These are phyloP conservation scores for Tolypocladium album DNA, from an alignment of 2,329 filamentous ascomycete species.

Conservation along the genomic window DNA sequence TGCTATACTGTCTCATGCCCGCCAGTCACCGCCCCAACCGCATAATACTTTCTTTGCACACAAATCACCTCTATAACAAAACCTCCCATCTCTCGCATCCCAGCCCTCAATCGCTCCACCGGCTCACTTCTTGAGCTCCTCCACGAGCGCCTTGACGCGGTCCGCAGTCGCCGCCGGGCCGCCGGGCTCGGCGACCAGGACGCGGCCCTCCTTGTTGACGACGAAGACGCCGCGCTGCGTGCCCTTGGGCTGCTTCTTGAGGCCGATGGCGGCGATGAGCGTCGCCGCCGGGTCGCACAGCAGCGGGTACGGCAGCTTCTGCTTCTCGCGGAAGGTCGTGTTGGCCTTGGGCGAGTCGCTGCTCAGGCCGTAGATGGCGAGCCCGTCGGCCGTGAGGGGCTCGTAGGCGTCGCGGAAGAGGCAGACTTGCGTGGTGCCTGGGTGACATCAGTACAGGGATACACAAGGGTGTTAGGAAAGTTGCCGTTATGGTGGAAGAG, in stretches of 20 bases:
- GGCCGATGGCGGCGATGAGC: constrained; percentile 76
- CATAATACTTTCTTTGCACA: not conserved
- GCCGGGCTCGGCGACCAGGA: constrained; percentile 64
- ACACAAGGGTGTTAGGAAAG: not conserved
- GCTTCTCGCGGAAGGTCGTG: constrained; percentile 83
- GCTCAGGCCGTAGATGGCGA: constrained; percentile 83
- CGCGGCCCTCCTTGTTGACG: constrained; percentile 70
- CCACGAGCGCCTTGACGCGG: constrained; percentile 62
- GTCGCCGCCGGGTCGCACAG: constrained; percentile 69
- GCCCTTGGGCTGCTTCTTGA: constrained; percentile 74
- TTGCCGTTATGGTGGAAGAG: not conserved
- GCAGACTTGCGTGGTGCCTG: constrained; percentile 88
- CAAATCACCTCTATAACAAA: not conserved
- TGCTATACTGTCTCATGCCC: not conserved
- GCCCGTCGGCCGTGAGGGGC: constrained; percentile 64
- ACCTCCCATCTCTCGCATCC: not conserved
- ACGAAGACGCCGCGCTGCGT: constrained; percentile 83
- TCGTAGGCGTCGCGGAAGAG: constrained; percentile 81
- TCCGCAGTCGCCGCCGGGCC: constrained; percentile 69
- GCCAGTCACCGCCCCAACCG: not conserved
- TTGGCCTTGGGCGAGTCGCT: constrained; percentile 84
- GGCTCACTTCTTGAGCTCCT: constrained; percentile 20
- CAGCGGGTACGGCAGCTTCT: constrained; percentile 78
- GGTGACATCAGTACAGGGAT: constrained; percentile 1
- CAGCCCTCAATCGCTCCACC: not conserved